These are phyloP conservation scores for Noccaea caerulescens DNA, from an alignment of 345 rosid genomes.

Conservation along the genomic window DNA sequence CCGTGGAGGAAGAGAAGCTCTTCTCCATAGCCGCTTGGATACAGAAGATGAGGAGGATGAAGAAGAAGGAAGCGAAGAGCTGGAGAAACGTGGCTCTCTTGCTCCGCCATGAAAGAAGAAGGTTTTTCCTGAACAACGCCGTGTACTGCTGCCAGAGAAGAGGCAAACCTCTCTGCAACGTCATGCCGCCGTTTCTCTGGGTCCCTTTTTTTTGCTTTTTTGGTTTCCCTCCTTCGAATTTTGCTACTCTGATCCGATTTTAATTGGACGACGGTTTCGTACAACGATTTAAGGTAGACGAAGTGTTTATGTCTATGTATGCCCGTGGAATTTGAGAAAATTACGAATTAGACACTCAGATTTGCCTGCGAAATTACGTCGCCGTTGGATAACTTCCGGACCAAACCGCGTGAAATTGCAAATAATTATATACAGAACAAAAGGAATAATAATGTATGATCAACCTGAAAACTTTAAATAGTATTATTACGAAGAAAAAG, in stretches of 20 bases:
- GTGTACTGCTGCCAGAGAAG: constrained; percentile 66
- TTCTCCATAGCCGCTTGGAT: constrained; percentile 62
- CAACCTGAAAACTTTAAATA: background rate
- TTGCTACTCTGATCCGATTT: constrained; percentile 31
- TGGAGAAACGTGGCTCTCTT: constrained; percentile 77
- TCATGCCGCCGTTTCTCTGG: constrained; percentile 38
- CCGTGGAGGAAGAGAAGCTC: constrained; percentile 49
- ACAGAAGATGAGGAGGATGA: constrained; percentile 80
- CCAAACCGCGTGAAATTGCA: background rate
- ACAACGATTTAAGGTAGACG: constrained; percentile 2
- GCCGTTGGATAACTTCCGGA: background rate
- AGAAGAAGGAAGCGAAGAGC: constrained; percentile 86
- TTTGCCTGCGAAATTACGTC: constrained; percentile 23
- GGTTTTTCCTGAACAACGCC: constrained; percentile 71
- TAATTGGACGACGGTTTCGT: background rate
- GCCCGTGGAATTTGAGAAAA: background rate
- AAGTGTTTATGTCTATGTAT: background rate
- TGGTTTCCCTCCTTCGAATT: background rate
- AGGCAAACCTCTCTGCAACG: constrained; percentile 53
- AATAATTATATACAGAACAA: constrained; percentile 7
- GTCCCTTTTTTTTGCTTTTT: background rate
- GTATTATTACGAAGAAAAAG: too few species aligned
- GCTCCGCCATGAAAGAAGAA: constrained; percentile 88
- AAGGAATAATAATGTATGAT: background rate
- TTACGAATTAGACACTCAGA: constrained; percentile 22